Conservation (phyloP, 1,284 basidiomycete species). For the Anthracocystis walkeri region DNA sequence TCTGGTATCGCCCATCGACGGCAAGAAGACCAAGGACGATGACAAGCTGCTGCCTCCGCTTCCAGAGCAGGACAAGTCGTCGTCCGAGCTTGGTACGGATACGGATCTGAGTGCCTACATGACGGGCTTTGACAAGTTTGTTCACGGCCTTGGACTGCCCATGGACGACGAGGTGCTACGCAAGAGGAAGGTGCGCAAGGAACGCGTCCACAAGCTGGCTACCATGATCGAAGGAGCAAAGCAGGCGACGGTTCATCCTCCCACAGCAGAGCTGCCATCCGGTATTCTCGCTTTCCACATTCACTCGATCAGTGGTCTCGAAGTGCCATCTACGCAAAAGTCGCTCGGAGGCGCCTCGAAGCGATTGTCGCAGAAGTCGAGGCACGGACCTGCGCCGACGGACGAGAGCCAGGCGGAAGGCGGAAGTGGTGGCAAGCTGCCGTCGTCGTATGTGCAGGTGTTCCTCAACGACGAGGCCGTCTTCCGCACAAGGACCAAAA, state of each 20-base stretch:
- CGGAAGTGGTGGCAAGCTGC: conserved; percentile 46
- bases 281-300: conserved; percentile 66
- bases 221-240: conserved; percentile 55
- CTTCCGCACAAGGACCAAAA: conserved; percentile 61
- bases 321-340: conserved; percentile 51
- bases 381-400: conserved; percentile 26
- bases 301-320: conserved; percentile 58
- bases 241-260: conserved; percentile 49
- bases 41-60: conserved; percentile 28
- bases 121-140: conserved; percentile 62
- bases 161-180: conserved; percentile 54
- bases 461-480: conserved; percentile 65
- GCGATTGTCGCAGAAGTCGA: conserved; percentile 36
- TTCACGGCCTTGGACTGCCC: conserved; percentile 55
- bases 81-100: neutral
- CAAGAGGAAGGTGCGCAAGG: conserved; percentile 47
- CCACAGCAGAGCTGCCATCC: conserved; percentile 38
- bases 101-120: conserved; percentile 34
- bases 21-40: conserved; percentile 19
- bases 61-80: conserved; percentile 1
- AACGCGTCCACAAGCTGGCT: conserved; percentile 54
- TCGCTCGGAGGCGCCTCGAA: conserved; percentile 46
- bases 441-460: conserved; percentile 64
- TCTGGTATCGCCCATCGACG: conserved; percentile 32
- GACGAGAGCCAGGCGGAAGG: conserved; percentile 53